A percentile compares a stretch with the other conserved stretches of the same genome.
phyloP scores from a whole-genome alignment of 129 eudicot species.

The Artemisia tridentata region DNA sequence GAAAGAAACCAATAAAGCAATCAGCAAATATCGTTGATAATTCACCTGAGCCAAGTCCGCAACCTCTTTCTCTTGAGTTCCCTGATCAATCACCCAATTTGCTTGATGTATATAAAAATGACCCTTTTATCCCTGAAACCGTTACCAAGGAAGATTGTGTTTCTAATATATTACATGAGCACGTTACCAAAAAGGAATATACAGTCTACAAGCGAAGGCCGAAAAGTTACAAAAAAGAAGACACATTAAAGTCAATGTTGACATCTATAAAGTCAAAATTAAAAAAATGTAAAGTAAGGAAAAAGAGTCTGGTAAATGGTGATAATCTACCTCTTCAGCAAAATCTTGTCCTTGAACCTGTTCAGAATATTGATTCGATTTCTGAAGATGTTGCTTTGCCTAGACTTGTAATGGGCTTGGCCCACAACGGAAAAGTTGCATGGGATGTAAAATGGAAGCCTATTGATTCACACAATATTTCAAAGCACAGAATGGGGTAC shows the following conservation, averaged over 20 bases:
- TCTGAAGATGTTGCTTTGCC: conserved; percentile 66
- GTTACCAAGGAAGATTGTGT: not conserved
- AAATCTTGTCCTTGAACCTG: conserved; percentile 26
- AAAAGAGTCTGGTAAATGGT: conserved; percentile 13
- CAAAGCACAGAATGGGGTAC: conserved; percentile 67
- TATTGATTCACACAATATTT: conserved; percentile 21
- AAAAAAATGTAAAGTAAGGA: conserved; percentile 26
- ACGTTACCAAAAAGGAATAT: not conserved
- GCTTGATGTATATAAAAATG: conserved; percentile 16
- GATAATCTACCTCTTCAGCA: conserved; percentile 19
- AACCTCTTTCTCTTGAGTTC: conserved; percentile 36
- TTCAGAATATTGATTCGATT: conserved; percentile 22
- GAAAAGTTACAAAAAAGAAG: conserved; percentile 10
- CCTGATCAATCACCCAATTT: conserved; percentile 23
- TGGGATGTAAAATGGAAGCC: conserved; percentile 99
- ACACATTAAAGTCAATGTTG: conserved; percentile 7
- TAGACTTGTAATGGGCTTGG: conserved; percentile 80
- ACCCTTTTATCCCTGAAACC: conserved; percentile 13
- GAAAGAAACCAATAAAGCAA: conserved; percentile 42
- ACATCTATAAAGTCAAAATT: conserved; percentile 24
- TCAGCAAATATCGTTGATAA: conserved; percentile 26
- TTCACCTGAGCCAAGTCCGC: conserved; percentile 27
- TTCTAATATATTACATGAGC: conserved; percentile 1
- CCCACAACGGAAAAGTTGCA: conserved; percentile 93
- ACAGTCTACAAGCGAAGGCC: conserved; percentile 12